These are phyloP conservation scores for Purpureocillium lavendulum DNA, from an alignment of 2,329 filamentous ascomycete species.

Conservation along the genomic window DNA sequence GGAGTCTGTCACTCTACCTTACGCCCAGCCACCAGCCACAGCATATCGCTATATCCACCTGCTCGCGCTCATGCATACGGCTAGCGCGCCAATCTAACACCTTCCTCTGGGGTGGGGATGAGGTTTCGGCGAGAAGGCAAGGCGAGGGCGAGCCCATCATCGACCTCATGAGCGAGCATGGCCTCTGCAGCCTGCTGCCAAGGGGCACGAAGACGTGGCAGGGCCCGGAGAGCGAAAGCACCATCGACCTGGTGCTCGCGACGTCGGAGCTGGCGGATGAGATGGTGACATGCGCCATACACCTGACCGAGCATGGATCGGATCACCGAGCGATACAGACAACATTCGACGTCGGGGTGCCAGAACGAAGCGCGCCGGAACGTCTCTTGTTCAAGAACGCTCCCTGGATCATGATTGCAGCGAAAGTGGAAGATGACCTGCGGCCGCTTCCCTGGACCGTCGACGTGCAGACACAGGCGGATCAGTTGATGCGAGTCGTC, in stretches of 20 bases:
- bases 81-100: constrained; percentile 11
- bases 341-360: constrained; percentile 14
- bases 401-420: constrained; percentile 5
- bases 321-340: constrained; percentile 22
- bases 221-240: constrained; percentile 10
- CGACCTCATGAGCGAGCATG: constrained; percentile 23
- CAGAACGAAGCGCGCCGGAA: constrained; percentile 4
- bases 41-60: too few relatives aligned
- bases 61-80: constrained; percentile 5
- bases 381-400: constrained; percentile 17
- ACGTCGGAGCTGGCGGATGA: constrained; percentile 11
- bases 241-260: constrained; percentile 16
- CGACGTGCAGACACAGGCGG: neutral
- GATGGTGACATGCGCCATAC: constrained; percentile 8
- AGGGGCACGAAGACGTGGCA: constrained; percentile 25
- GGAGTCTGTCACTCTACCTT: too few relatives aligned
- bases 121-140: constrained; percentile 13
- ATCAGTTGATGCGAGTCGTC: neutral
- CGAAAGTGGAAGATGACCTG: too few relatives aligned
- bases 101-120: constrained; percentile 12
- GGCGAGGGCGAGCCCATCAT: constrained; percentile 27
- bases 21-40: too few relatives aligned
- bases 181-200: constrained; percentile 22
- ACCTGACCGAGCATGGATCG: constrained; percentile 15
- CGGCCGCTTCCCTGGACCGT: neutral